Base-by-base conservation (phyloP, 441 rosid species). In the Macaranga tanarius region DNA sequence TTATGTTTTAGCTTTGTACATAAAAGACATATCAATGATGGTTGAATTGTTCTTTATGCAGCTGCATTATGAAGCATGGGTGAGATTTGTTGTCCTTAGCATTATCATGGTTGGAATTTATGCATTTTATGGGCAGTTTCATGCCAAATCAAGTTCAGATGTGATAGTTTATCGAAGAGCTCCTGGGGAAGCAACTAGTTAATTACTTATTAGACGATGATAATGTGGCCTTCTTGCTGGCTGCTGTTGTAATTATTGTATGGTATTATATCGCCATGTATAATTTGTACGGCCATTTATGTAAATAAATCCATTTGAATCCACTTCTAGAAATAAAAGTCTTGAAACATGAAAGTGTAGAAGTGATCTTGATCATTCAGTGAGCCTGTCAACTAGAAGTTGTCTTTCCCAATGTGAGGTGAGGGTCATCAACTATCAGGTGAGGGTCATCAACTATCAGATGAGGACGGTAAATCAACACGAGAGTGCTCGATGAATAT, bases 21-120 rank as follows among this genome's bases (percentile, higher is more conserved):
- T 50, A 38, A 22, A 76, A 64, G 56, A 42, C 45, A 38, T 5
- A 42, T 58, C 52, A 61, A 16, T 26, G 12, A 64, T 61, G 63
- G 23, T 47, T 48, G 26, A 7, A 22, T 56, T 72, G 31, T 42
- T 75, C 51, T 62, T 79, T 45, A 65, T 71, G 81, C 92, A 93
- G 97, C 73, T 95, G 85, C 98, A 95, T 73, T 77, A 87, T 62
- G 99, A 95, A 86, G 99, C 97, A 7, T 93, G 95, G 99, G 82
- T 86, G 60, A 88, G 98, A 84, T 95, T 95, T 69, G 77, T 95
- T 44, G 73, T 87, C 60, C 92, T 95, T 50, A 82, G 92, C 82
- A 44, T 88, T 62, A 73, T 89, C 72, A 80, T 95, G 75, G 65
- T 87, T 13, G 88, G 83, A 57, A 65, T 88, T 22, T 91, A 93